A percentile compares a stretch with the other conserved stretches of the same genome.
phyloP scores from a whole-genome alignment of 2,329 filamentous ascomycete species.

The Volutella citrinella region DNA sequence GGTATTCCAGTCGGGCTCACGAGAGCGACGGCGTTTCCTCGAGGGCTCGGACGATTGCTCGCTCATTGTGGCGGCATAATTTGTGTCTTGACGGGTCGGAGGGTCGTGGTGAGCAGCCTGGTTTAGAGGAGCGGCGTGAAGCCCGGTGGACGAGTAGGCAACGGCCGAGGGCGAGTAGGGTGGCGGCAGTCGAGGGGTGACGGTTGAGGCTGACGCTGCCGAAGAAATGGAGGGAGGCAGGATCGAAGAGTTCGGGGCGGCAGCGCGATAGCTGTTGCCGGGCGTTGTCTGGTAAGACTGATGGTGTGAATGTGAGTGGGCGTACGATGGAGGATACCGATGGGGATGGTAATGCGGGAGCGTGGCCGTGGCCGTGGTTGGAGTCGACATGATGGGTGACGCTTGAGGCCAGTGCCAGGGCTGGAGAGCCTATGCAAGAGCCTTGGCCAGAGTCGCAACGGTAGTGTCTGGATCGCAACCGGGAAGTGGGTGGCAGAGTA shows the following conservation, averaged over 20 bases:
- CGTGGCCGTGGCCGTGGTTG: conserved; percentile 72
- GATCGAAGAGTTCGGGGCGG: conserved; percentile 23
- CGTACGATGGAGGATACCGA: conserved; percentile 56
- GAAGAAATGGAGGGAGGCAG: conserved; percentile 29
- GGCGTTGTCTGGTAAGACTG: conserved; percentile 26
- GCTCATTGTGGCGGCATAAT: conserved; percentile 22
- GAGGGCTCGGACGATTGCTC: conserved; percentile 27
- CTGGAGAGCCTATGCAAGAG: no score
- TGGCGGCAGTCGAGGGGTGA: conserved; percentile 20
- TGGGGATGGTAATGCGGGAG: conserved; percentile 66
- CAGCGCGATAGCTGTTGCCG: conserved; percentile 28
- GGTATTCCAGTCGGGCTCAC: conserved; percentile 71
- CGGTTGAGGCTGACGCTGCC: conserved; percentile 22
- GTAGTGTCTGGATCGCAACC: no score
- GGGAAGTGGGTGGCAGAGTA: no score
- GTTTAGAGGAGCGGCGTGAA: conserved; percentile 31
- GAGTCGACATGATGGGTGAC: conserved; percentile 66
- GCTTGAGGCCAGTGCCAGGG: no score
- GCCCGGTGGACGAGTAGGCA: conserved; percentile 28
- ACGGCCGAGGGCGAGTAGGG: conserved; percentile 27
- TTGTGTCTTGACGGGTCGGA: conserved; percentile 25
- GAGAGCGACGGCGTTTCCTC: conserved; percentile 55
- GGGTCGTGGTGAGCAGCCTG: conserved; percentile 30
- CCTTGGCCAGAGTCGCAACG: no score
- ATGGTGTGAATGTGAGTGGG: conserved; percentile 37